Evolutionary conservation across 768 basidiomycete genomes (phyloP), one percentile per base, ranked within the genome.

Genomic region (Mycena capillaripes): DNA sequence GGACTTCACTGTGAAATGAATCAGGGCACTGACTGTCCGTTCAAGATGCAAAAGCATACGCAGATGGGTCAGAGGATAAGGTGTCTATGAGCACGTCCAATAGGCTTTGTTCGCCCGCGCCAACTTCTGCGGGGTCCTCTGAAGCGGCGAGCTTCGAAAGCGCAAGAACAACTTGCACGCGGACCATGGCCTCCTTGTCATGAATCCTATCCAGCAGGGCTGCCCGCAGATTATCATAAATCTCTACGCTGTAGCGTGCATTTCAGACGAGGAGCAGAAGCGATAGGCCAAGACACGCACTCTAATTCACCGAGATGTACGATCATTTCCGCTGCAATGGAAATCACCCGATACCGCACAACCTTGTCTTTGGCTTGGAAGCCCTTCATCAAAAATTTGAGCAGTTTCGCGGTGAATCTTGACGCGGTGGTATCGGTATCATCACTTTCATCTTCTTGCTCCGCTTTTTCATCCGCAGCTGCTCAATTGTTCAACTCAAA

Each of bases 311-410:
- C 95, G 0, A 98, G 84, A 66, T 92, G 89, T 0, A 90, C 88
- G 16, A 97, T 89, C 87, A 96, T 92, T 76, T 94, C 92, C 0
- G 93, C 90, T 17, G 95, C 87, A n/a, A 91, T 82, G 63, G 94
- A 92, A 2, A 95, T 85, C 36, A 91, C 91, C 23, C 97, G 91
- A 78, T 91, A 97, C 7, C 97, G 89, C 44, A 95, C 91, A 50
- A 86, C 87, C 82, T 97, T 98, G 83, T 97, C 95, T 80, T 96
- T 97, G 4, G 96, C 92, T 21, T 84, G 76, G 80, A 96, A 95
- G 4, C 96, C 97, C 69, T 87, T 87, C 70, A 96, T 83, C 32
- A 97, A 86, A 77, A 91, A 91, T 27, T 84, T 85, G 40, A 96
- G 84, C 14, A 96, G 83, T 62, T 85, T 85, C 10, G 86, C 85